Conservation (phyloP, 306 rosid genomes). For the Cucurbita maxima region DNA sequence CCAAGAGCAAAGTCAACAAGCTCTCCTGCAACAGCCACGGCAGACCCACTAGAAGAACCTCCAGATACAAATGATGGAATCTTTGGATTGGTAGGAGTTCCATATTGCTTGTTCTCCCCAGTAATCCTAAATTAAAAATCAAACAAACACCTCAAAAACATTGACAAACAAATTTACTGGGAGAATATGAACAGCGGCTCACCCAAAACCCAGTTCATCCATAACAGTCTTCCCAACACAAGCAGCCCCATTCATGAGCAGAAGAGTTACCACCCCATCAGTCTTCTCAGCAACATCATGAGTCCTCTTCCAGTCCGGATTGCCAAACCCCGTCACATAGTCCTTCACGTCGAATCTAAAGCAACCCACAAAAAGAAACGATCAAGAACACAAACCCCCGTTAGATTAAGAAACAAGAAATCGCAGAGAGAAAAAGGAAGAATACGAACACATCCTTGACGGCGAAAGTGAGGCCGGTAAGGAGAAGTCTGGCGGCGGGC, state of each 20-base stretch:
- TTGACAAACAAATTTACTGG: neutral
- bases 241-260: conserved; percentile 47
- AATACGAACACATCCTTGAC: conserved; percentile 40
- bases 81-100: conserved; percentile 54
- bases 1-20: conserved; percentile 67
- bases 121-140: conserved; percentile 28
- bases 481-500: conserved; percentile 34
- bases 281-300: conserved; percentile 41
- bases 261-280: conserved; percentile 36
- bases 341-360: conserved; percentile 55
- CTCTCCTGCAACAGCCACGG: conserved; percentile 63
- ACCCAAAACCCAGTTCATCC: conserved; percentile 66
- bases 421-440: neutral
- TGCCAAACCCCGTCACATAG: conserved; percentile 61
- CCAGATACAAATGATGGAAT: conserved; percentile 40
- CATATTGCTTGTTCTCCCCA: conserved; percentile 54
- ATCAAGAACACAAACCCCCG: neutral
- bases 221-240: conserved; percentile 61
- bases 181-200: neutral
- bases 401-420: neutral
- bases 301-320: conserved; percentile 54
- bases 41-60: conserved; percentile 66
- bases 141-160: neutral
- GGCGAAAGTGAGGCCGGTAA: conserved; percentile 40
- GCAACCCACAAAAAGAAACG: neutral